Conservation (phyloP, 768 basidiomycete species). For the Cubamyces sp. region DNA sequence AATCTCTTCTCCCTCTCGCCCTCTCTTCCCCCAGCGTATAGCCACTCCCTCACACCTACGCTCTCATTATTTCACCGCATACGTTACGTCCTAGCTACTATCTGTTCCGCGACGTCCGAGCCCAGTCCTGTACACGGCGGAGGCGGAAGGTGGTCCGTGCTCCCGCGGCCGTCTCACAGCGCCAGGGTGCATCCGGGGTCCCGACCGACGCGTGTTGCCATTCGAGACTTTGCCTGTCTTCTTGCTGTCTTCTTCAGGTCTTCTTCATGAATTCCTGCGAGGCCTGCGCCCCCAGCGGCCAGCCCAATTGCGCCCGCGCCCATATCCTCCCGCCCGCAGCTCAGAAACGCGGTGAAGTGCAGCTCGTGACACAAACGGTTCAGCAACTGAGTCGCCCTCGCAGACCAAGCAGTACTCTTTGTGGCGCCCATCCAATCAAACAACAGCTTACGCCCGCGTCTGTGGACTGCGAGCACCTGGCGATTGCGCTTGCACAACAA, state of each 20-base stretch:
- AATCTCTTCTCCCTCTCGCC: background rate
- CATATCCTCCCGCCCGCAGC: background rate
- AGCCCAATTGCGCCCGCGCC: background rate
- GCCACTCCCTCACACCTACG: background rate
- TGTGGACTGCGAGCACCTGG: no score
- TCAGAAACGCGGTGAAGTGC: no score
- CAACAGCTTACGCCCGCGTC: background rate
- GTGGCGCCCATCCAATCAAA: background rate
- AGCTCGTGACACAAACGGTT: no score
- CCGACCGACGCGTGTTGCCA: constrained; percentile 29
- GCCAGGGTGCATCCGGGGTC: constrained; percentile 19
- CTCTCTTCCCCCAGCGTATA: background rate
- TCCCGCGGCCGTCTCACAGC: constrained; percentile 17
- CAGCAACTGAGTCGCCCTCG: no score
- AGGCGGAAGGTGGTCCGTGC: constrained; percentile 28
- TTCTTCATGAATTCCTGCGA: constrained; percentile 9
- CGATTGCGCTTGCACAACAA: background rate
- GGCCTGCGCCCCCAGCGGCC: background rate
- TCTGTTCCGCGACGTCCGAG: background rate
- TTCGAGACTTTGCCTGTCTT: constrained; percentile 25
- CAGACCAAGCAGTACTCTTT: background rate
- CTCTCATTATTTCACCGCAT: background rate
- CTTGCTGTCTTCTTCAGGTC: constrained; percentile 5
- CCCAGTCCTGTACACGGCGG: background rate
- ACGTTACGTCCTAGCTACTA: background rate